phyloP scores from a whole-genome alignment of 129 eudicot genomes.

The Chrysanthemum makinoi region DNA sequence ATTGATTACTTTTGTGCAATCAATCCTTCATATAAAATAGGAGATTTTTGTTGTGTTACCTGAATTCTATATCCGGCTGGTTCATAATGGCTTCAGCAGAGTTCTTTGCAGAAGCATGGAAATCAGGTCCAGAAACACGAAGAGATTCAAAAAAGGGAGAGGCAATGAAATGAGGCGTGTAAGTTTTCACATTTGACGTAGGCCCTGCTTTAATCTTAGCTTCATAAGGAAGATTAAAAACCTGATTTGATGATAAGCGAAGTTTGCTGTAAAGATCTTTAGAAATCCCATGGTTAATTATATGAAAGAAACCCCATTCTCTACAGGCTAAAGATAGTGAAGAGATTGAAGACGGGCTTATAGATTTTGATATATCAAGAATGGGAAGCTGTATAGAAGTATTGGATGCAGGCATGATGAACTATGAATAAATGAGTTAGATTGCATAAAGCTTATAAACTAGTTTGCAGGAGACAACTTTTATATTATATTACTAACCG shows the following conservation, averaged over 20 bases:
- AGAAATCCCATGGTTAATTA: slow-evolving; percentile 78
- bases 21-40: too few species aligned
- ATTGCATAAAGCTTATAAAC: slow-evolving; percentile 30
- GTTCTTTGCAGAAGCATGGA: slow-evolving; percentile 57
- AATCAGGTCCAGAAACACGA: slow-evolving; percentile 78
- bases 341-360: slow-evolving; percentile 39
- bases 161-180: slow-evolving; percentile 90
- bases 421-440: slow-evolving; percentile 26
- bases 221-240: slow-evolving; percentile 68
- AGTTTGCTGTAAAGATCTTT: slow-evolving; percentile 59
- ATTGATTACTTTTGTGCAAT: too few species aligned
- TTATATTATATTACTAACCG: slow-evolving; percentile 10
- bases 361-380: slow-evolving; percentile 65
- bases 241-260: slow-evolving; percentile 40
- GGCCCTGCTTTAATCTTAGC: slow-evolving; percentile 72
- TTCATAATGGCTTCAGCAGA: slow-evolving; percentile 52
- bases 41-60: slow-evolving; percentile 40
- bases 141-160: slow-evolving; percentile 88
- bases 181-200: slow-evolving; percentile 50
- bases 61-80: slow-evolving; percentile 49
- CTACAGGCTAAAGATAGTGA: slow-evolving; percentile 68
- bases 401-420: slow-evolving; percentile 49
- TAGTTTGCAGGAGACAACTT: slow-evolving; percentile 28
- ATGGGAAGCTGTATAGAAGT: slow-evolving; percentile 65
- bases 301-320: slow-evolving; percentile 94